A percentile compares a stretch with the other conserved stretches of the same genome.
These are phyloP conservation scores for Solanum chiquidenum DNA, from an alignment of 257 asterid species.

Conservation along the genomic window DNA sequence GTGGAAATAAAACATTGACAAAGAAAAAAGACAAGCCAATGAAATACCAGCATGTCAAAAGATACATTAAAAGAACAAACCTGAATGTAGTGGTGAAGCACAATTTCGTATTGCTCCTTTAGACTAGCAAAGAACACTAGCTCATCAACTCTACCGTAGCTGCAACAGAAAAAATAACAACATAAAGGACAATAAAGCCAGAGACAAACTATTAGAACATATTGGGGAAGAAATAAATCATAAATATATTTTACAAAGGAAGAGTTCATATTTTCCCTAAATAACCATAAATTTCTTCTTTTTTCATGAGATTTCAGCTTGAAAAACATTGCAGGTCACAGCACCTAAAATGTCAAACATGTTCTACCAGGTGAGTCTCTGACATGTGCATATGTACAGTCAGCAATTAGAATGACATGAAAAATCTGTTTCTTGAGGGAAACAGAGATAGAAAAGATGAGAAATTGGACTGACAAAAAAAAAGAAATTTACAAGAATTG, in stretches of 20 bases:
- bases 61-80: slow-evolving; percentile 29
- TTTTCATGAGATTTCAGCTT: neutral
- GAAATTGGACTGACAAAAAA: neutral
- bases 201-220: neutral
- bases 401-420: neutral
- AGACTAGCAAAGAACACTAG: slow-evolving; percentile 94
- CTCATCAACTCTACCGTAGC: slow-evolving; percentile 97
- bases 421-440: neutral
- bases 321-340: neutral
- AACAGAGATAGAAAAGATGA: neutral
- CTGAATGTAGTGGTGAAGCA: slow-evolving; percentile 94
- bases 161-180: slow-evolving; percentile 18
- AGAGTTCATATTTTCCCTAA: neutral
- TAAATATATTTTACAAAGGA: neutral
- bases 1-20: neutral
- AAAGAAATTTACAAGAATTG: neutral
- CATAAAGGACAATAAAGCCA: neutral
- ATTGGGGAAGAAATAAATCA: neutral
- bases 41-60: neutral
- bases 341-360: neutral
- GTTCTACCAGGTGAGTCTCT: neutral
- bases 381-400: neutral
- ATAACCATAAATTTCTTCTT: neutral
- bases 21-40: neutral
- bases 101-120: slow-evolving; percentile 88